Evolutionary conservation across 164 flowering plant genomes (phyloP).

Genomic region (Nymphaea colorata): DNA sequence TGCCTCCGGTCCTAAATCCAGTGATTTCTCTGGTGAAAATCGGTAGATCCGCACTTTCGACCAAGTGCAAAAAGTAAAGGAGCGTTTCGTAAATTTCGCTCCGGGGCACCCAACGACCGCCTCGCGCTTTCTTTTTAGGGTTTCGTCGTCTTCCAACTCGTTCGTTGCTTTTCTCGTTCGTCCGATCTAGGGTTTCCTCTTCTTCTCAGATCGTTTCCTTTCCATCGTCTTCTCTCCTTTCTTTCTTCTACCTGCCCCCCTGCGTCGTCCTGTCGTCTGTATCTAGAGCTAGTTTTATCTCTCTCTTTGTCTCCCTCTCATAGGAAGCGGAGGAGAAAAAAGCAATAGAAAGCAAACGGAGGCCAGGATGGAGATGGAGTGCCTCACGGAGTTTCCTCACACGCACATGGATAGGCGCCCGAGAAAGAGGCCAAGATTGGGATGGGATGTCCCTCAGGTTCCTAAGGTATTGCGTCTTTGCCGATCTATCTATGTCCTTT

Average conservation of each 20-base stretch:
- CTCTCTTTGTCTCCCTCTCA: neutral
- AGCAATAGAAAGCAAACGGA: neutral
- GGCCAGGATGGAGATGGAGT: conserved; percentile 24
- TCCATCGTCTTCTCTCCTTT: neutral
- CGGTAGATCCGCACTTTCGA: too few relatives aligned
- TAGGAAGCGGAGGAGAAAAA: neutral
- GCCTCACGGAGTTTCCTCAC: conserved; percentile 25
- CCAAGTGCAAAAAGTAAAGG: too few relatives aligned
- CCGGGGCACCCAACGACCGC: too few relatives aligned
- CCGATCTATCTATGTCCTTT: neutral
- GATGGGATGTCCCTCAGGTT: conserved; percentile 36
- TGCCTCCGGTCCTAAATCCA: too few relatives aligned
- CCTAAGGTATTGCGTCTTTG: conserved; percentile 25
- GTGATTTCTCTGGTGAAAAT: too few relatives aligned
- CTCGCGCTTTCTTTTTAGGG: too few relatives aligned
- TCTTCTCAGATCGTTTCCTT: neutral
- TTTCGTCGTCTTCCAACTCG: too few relatives aligned
- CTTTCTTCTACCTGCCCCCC: neutral
- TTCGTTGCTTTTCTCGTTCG: too few relatives aligned
- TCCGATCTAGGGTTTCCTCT: neutral
- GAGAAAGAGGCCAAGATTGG: conserved; percentile 49
- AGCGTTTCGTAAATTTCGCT: too few relatives aligned
- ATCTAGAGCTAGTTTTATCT: neutral
- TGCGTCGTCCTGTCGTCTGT: neutral
- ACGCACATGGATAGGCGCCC: conserved; percentile 57